A percentile compares a stretch with the other conserved stretches of the same genome.
phyloP scores from a whole-genome alignment of 345 rosid genomes.

The Turritis glabra region DNA sequence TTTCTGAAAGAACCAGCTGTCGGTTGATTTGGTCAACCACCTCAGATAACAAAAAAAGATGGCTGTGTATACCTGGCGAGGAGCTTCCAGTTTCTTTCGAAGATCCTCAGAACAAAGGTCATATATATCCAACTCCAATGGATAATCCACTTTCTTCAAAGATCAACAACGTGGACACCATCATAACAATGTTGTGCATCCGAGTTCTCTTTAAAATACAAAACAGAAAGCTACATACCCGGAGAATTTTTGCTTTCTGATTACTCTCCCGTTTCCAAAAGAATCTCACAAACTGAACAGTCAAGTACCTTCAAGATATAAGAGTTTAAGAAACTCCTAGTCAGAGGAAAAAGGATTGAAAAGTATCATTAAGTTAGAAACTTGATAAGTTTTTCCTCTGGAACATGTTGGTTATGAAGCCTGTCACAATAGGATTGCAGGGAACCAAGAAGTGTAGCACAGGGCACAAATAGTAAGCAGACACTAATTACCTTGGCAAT shows the following conservation, averaged over 20 bases:
- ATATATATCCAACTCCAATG: slow-evolving; percentile 80
- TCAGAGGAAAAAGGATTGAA: background rate
- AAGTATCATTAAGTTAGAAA: background rate
- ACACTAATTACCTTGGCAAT: slow-evolving; percentile 63
- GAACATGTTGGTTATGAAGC: background rate
- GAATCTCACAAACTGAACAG: slow-evolving; percentile 94
- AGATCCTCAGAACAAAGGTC: slow-evolving; percentile 88
- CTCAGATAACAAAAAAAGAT: background rate
- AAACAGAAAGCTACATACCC: slow-evolving; percentile 47
- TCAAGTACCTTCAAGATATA: slow-evolving; percentile 65
- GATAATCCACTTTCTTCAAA: slow-evolving; percentile 93
- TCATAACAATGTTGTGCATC: background rate
- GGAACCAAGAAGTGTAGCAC: background rate
- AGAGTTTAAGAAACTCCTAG: background rate
- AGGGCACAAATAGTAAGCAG: background rate
- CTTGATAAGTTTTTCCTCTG: slow-evolving; percentile 4
- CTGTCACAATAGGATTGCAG: background rate
- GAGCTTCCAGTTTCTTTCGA: slow-evolving; percentile 64
- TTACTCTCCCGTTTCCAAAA: slow-evolving; percentile 98
- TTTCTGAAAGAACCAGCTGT: slow-evolving; percentile 41
- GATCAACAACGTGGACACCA: slow-evolving; percentile 9
- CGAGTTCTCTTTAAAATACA: background rate
- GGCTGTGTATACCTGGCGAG: slow-evolving; percentile 63
- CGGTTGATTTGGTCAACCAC: background rate
- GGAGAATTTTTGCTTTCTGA: slow-evolving; percentile 89